These are phyloP conservation scores for Candida golubevii DNA, from an alignment of 805 yeast species.

Conservation along the genomic window DNA sequence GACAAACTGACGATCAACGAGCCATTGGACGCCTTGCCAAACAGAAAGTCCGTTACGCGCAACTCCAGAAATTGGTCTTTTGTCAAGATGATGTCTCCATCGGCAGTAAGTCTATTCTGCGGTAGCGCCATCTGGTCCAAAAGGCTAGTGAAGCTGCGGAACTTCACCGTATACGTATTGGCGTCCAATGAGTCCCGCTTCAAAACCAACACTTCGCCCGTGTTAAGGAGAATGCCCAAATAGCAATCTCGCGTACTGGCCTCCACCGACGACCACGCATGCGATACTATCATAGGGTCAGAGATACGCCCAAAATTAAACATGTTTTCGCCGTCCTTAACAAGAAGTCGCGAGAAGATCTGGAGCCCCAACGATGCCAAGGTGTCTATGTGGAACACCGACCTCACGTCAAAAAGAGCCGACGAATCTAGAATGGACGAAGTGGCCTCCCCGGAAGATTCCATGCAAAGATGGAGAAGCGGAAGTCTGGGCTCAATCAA, in stretches of 20 bases:
- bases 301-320: slow-evolving; percentile 28
- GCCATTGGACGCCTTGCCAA: slow-evolving; percentile 14
- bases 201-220: slow-evolving; percentile 35
- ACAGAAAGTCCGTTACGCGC: slow-evolving; percentile 26
- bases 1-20: slow-evolving; percentile 9
- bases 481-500: slow-evolving; percentile 39
- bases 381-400: slow-evolving; percentile 26
- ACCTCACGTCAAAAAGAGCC: slow-evolving; percentile 23
- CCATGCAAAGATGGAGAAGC: slow-evolving; percentile 24
- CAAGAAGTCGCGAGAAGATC: slow-evolving; percentile 22
- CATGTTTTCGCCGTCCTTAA: slow-evolving; percentile 24
- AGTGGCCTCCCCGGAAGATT: background rate
- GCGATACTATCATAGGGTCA: slow-evolving; percentile 32
- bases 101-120: slow-evolving; percentile 14
- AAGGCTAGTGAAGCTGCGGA: slow-evolving; percentile 26
- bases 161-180: slow-evolving; percentile 22
- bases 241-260: slow-evolving; percentile 23
- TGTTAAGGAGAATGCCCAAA: slow-evolving; percentile 33
- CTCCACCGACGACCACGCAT: slow-evolving; percentile 30
- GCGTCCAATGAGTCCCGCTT: slow-evolving; percentile 23
- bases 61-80: slow-evolving; percentile 21
- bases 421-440: slow-evolving; percentile 14
- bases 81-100: slow-evolving; percentile 19
- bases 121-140: slow-evolving; percentile 20
- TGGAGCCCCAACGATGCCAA: slow-evolving; percentile 28